phyloP scores from a whole-genome alignment of 1,284 basidiomycete species.

The Mycena sp. region DNA sequence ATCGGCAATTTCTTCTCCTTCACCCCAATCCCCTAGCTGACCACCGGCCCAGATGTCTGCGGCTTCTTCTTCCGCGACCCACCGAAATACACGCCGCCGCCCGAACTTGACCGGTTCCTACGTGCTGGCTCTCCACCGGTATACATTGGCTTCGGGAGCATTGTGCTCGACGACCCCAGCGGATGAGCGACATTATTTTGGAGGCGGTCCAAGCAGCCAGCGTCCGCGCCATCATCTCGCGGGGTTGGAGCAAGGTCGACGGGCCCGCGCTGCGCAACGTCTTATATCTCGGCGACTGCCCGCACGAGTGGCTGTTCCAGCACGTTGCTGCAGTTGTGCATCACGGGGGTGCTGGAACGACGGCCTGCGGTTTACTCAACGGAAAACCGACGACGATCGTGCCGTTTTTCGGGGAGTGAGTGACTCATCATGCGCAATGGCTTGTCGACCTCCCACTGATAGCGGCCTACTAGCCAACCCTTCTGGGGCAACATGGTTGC shows the following conservation, averaged over 20 bases:
- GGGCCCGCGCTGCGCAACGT: conserved; percentile 51
- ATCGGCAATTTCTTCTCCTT: conserved; percentile 45
- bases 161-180: conserved; percentile 78
- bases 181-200: conserved; percentile 70
- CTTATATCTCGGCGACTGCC: conserved; percentile 67
- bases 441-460: not conserved
- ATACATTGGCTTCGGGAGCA: conserved; percentile 79
- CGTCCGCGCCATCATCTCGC: conserved; percentile 79
- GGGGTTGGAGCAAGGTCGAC: conserved; percentile 70
- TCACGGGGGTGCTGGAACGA: conserved; percentile 81
- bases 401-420: conserved; percentile 64
- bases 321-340: conserved; percentile 73
- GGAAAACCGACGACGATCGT: conserved; percentile 83
- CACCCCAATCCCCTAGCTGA: not conserved
- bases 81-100: conserved; percentile 52
- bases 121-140: conserved; percentile 72
- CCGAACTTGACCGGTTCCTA: conserved; percentile 60
- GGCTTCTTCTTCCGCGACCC: conserved; percentile 58
- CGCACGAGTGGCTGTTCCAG: conserved; percentile 87
- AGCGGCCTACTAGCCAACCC: conserved; percentile 10
- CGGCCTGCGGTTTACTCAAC: conserved; percentile 72
- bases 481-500: conserved; percentile 31
- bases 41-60: conserved; percentile 47
- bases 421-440: not conserved
- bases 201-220: conserved; percentile 69